Evolutionary conservation across 73 alveolate genomes (phyloP).

Genomic region (Paramecium caudatum): DNA sequence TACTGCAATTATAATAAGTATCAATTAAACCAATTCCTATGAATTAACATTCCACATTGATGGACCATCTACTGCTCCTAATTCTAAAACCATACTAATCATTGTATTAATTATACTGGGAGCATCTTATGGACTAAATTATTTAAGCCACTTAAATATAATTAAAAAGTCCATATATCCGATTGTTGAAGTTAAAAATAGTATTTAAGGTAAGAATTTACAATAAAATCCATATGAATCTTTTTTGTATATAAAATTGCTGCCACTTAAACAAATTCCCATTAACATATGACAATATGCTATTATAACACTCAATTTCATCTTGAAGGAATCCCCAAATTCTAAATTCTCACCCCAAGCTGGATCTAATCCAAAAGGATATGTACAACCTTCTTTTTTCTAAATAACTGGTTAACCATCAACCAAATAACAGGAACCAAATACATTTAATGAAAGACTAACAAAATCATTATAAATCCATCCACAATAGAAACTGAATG

Average conservation of each 20-base stretch:
- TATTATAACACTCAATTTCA: constrained; percentile 91
- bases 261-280: constrained; percentile 90
- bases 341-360: constrained; percentile 89
- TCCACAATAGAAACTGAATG: constrained; percentile 92
- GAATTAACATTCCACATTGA: constrained; percentile 79
- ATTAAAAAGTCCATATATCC: constrained; percentile 94
- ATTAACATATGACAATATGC: constrained; percentile 89
- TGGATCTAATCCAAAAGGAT: constrained; percentile 97
- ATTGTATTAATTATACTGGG: constrained; percentile 93
- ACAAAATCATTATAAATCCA: constrained; percentile 94
- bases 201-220: constrained; percentile 88
- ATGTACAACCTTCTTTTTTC: constrained; percentile 78
- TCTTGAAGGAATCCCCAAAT: constrained; percentile 89
- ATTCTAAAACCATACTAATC: constrained; percentile 90
- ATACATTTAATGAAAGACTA: constrained; percentile 88
- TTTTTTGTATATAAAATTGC: constrained; percentile 79
- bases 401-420: constrained; percentile 23
- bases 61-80: constrained; percentile 87
- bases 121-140: constrained; percentile 77
- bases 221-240: constrained; percentile 81
- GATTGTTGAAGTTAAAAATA: constrained; percentile 83
- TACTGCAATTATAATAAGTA: constrained; percentile 80
- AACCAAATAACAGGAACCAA: constrained; percentile 86
- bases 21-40: constrained; percentile 12
- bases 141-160: constrained; percentile 84